phyloP scores from a whole-genome alignment of 805 yeast genomes.

The Candida vaughaniae region DNA sequence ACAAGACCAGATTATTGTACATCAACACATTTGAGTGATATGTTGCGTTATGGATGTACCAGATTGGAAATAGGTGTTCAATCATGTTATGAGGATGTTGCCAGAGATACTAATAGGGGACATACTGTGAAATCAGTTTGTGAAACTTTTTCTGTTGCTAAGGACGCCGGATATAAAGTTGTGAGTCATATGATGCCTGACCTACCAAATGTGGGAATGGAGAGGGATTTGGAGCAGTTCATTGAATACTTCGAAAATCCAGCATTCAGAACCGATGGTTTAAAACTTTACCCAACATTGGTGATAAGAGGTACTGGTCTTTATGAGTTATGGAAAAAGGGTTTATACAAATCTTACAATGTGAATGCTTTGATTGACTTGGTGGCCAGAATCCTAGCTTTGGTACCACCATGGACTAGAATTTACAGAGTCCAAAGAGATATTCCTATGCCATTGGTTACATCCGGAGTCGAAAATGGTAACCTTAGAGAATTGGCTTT shows the following conservation, averaged over 20 bases:
- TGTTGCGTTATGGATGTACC: slow-evolving; percentile 96
- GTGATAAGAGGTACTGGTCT: slow-evolving; percentile 97
- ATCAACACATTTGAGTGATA: slow-evolving; percentile 89
- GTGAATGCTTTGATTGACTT: slow-evolving; percentile 92
- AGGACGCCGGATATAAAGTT: slow-evolving; percentile 96
- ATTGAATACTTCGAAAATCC: slow-evolving; percentile 97
- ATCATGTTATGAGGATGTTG: slow-evolving; percentile 96
- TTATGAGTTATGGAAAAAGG: slow-evolving; percentile 96
- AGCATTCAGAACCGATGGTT: slow-evolving; percentile 93
- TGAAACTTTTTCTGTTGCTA: slow-evolving; percentile 93
- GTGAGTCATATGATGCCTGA: slow-evolving; percentile 99
- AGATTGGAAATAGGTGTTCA: slow-evolving; percentile 97
- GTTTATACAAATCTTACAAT: slow-evolving; percentile 88
- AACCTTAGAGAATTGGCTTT: slow-evolving; percentile 91
- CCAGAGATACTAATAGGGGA: slow-evolving; percentile 96
- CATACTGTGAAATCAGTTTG: slow-evolving; percentile 96
- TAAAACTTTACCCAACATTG: slow-evolving; percentile 91
- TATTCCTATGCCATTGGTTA: slow-evolving; percentile 97
- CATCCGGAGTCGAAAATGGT: slow-evolving; percentile 98
- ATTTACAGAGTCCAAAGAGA: slow-evolving; percentile 98
- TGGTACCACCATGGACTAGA: slow-evolving; percentile 99
- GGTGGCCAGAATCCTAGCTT: slow-evolving; percentile 91
- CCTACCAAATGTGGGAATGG: slow-evolving; percentile 98
- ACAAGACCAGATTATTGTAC: slow-evolving; percentile 99
- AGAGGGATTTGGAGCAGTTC: slow-evolving; percentile 93